These are phyloP conservation scores for Skeletonema tropicum DNA, from an alignment of 108 stramenopile species.

Conservation along the genomic window DNA sequence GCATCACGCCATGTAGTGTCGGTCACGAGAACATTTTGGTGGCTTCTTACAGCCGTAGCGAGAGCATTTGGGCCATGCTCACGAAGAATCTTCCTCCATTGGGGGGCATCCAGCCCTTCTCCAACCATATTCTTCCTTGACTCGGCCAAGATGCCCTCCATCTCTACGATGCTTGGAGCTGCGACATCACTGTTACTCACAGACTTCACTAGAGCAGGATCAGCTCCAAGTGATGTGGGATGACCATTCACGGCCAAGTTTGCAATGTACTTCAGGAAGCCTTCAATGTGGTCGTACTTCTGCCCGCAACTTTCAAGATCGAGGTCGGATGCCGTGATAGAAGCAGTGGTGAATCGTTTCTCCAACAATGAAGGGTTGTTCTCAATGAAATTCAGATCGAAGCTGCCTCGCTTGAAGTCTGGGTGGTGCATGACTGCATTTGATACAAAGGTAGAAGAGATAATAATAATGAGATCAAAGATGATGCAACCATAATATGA, in stretches of 20 bases:
- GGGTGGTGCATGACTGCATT: constrained; percentile 59
- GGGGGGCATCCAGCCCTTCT: constrained; percentile 24
- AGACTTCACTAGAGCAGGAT: constrained; percentile 36
- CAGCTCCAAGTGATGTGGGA: constrained; percentile 66
- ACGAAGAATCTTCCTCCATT: constrained; percentile 56
- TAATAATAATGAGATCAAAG: neutral
- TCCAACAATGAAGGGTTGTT: constrained; percentile 49
- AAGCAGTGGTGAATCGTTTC: constrained; percentile 18
- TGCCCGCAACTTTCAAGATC: constrained; percentile 27
- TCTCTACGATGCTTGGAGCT: constrained; percentile 18
- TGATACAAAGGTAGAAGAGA: constrained; percentile 39
- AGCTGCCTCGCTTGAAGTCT: constrained; percentile 62
- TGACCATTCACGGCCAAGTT: constrained; percentile 78
- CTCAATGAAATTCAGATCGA: constrained; percentile 71
- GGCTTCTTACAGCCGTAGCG: constrained; percentile 85
- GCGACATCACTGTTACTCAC: constrained; percentile 32
- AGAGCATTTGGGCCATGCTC: constrained; percentile 86
- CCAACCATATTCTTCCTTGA: constrained; percentile 38
- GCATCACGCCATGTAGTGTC: constrained; percentile 99
- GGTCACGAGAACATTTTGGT: constrained; percentile 88
- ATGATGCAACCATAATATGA: neutral
- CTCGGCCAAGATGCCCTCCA: constrained; percentile 21
- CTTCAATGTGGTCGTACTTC: constrained; percentile 55
- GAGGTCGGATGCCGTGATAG: constrained; percentile 15
- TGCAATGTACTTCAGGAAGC: constrained; percentile 65